phyloP scores from a whole-genome alignment of 305 asterid species.

The Fraxinus paxiana region DNA sequence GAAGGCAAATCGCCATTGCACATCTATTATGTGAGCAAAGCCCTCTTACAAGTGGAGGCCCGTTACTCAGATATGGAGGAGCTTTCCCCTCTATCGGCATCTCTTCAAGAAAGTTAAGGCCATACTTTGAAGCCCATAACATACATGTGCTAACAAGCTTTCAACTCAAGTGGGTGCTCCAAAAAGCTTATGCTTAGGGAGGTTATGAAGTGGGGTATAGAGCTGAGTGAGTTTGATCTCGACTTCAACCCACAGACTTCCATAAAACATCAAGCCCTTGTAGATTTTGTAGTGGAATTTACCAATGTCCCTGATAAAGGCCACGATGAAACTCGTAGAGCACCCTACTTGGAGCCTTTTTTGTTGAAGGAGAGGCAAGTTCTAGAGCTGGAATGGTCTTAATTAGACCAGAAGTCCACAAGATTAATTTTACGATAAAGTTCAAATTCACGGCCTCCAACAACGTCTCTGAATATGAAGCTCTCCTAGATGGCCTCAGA shows the following conservation, averaged over 20 bases:
- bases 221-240: not conserved
- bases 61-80: not conserved
- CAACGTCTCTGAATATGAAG: too few relatives aligned
- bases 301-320: not conserved
- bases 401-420: not conserved
- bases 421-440: too few relatives aligned
- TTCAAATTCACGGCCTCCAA: not conserved
- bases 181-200: not conserved
- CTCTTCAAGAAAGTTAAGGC: not conserved
- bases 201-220: not conserved
- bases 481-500: not conserved
- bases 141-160: not conserved
- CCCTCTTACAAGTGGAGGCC: not conserved
- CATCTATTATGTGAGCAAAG: not conserved
- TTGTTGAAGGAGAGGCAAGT: not conserved
- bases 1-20: not conserved
- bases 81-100: not conserved
- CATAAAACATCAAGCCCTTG: not conserved
- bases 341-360: not conserved
- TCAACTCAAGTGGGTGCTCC: not conserved
- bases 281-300: not conserved
- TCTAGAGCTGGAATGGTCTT: not conserved
- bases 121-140: not conserved
- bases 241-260: not conserved
- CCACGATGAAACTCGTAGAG: not conserved